Conservation (phyloP, 208 protist genomes). For the Endotrypanum monterogeii region DNA sequence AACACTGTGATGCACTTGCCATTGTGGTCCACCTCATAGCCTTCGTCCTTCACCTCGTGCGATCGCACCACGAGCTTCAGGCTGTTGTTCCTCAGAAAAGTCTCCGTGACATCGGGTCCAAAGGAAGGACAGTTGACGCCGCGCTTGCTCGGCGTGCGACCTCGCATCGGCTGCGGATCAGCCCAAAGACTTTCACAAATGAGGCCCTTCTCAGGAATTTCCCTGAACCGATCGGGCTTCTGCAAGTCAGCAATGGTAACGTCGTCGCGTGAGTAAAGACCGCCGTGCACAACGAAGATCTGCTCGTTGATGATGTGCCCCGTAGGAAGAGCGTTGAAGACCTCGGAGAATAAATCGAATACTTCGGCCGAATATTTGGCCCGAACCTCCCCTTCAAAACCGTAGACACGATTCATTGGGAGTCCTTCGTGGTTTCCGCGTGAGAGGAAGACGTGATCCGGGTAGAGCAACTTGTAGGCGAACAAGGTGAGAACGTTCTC, state of each 20-base stretch:
- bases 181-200: constrained; percentile 98
- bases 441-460: constrained; percentile 94
- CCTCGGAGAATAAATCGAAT: constrained; percentile 95
- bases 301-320: constrained; percentile 93
- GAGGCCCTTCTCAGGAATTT: constrained; percentile 95
- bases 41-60: constrained; percentile 97
- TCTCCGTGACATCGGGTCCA: constrained; percentile 97
- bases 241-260: constrained; percentile 97
- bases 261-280: constrained; percentile 95
- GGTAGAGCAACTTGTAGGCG: constrained; percentile 97
- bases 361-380: constrained; percentile 94
- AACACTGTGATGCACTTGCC: constrained; percentile 96
- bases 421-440: constrained; percentile 97
- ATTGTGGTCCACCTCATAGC: constrained; percentile 95
- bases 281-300: constrained; percentile 97
- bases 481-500: constrained; percentile 97
- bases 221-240: constrained; percentile 93
- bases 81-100: constrained; percentile 95
- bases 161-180: constrained; percentile 94
- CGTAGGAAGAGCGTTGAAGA: constrained; percentile 96
- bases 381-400: constrained; percentile 98
- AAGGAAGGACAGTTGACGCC: constrained; percentile 96
- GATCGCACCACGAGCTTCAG: constrained; percentile 95
- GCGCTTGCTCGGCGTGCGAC: constrained; percentile 93
- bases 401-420: constrained; percentile 98